Evolutionary conservation across 2,329 filamentous ascomycete genomes (phyloP), one percentile per base, ranked within the genome.

Genomic region (Clarireedia hainanense): DNA sequence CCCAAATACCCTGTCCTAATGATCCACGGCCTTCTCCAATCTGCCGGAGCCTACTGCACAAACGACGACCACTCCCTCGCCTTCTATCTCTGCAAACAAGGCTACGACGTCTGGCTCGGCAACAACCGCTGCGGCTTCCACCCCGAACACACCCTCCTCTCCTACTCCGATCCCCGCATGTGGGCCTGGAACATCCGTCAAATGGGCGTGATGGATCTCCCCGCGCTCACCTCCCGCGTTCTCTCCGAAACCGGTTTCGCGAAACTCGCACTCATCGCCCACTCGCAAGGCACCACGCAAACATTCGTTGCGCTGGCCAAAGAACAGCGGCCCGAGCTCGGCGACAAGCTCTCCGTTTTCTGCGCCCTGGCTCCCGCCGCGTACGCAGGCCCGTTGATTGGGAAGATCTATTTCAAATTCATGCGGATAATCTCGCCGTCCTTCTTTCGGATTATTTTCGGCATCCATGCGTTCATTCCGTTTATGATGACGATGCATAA

Each of bases 161-260:
- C 81, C 2, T 84, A 87, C 61, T 74, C 75, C 3, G 92, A 97
- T 67, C 91, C 92, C 1, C 81, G 91, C 30, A 95, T 96, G 89
- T 96, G 92, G 92, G 84, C 85, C 42, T 97, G 92, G 92, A 95
- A 95, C 62, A 95, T 96, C 55, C 83, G 89, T 0, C 89, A 96
- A 67, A 95, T 96, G 88, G 92, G 91, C 3, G 85, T 91, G 1
- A 83, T 95, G 67, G 92, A 97, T 68, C 78, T 97, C 2, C 80
- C 91, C 0, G 91, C 91, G 0, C 77, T 96, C 36, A 80, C 88
- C 1, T 89, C 86, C 0, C 83, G 89, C 5, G 89, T 96, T 1
- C 77, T 96, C 2, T 79, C 78, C 40, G 87, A 95, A 72, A 96
- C 91, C 0, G 85, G 87, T 0, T 96, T 95, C 65, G 75, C 81